Conservation (phyloP, 805 yeast species). For the Phaffomyces antillensis region DNA sequence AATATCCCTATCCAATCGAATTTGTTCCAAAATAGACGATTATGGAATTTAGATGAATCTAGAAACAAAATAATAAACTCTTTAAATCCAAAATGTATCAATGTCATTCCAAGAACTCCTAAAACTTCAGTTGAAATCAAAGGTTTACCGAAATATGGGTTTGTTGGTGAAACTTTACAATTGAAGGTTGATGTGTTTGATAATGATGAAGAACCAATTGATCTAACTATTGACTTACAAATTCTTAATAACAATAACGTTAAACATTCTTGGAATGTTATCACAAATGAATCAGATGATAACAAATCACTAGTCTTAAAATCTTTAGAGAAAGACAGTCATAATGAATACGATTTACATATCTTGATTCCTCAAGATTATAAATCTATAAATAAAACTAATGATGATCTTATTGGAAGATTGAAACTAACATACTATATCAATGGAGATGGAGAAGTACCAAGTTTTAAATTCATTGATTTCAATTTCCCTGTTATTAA, state of each 20-base stretch:
- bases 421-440: constrained; percentile 23
- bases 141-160: constrained; percentile 20
- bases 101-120: constrained; percentile 35
- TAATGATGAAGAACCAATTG: constrained; percentile 27
- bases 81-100: constrained; percentile 16
- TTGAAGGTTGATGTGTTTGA: constrained; percentile 22
- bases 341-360: background rate
- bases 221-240: constrained; percentile 19
- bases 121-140: constrained; percentile 22
- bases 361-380: constrained; percentile 8
- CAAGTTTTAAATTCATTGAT: constrained; percentile 21
- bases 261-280: constrained; percentile 5
- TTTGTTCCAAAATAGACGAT: constrained; percentile 9
- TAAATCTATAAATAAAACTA: background rate
- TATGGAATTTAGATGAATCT: constrained; percentile 10
- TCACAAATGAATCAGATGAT: constrained; percentile 6
- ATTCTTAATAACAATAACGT: constrained; percentile 16
- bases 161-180: constrained; percentile 26
- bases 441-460: constrained; percentile 23
- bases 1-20: constrained; percentile 12
- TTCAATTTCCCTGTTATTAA: constrained; percentile 23
- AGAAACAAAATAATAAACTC: constrained; percentile 11
- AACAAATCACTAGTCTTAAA: constrained; percentile 2
- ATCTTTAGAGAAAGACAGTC: constrained; percentile 1
- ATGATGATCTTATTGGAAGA: constrained; percentile 4